Base-by-base conservation (phyloP, 192 early-diverging fungal genomes). In the Bifiguratus adelaidae region DNA sequence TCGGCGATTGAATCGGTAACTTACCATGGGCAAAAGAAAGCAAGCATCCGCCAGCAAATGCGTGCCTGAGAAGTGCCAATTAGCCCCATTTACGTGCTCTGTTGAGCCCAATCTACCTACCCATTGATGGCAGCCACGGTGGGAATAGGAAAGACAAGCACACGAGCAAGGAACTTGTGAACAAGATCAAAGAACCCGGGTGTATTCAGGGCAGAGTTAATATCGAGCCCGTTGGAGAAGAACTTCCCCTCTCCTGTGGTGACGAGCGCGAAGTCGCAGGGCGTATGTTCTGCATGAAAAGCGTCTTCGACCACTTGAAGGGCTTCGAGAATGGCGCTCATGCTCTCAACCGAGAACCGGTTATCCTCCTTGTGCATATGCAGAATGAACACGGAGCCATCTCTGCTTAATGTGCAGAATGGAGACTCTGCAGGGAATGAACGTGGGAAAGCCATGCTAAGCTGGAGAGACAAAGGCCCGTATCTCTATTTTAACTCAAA, bases 21-120 rank as follows among this genome's bases (percentile, higher is more conserved):
- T 47, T 62, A 70, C 64, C 68, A 43, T 74, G 69, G 24, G 67
- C 62, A 27, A 76, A 40, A 13, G 76, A 68, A 28, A 76, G 56
- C 60, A 79, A 50, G 57, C 74, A 85, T 11, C 85, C 85, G 44
- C 85, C 85, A n/a, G 85, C 85, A 66, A 87, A 87, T 13, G 85
- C 79, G 35, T 87, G 85, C 2, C 62, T 65, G 40, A 25, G 37
- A 36, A 36, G n/a, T 7, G 28, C 3, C 29, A 47, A 27, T 45
- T 4, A 11, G 44, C 15, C 19, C n/a, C n/a, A n/a, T n/a, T n/a
- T n/a, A n/a, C n/a, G n/a, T n/a, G n/a, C n/a, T n/a, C n/a, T n/a
- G n/a, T n/a, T n/a, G n/a, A n/a, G n/a, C n/a, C n/a, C n/a, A n/a
- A n/a, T 41, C 19, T 7, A 42, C 8, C 13, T 50, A 58, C 64